Evolutionary conservation across 495 filamentous ascomycete species (phyloP).

Genomic region (Aspergillus sparsus): DNA sequence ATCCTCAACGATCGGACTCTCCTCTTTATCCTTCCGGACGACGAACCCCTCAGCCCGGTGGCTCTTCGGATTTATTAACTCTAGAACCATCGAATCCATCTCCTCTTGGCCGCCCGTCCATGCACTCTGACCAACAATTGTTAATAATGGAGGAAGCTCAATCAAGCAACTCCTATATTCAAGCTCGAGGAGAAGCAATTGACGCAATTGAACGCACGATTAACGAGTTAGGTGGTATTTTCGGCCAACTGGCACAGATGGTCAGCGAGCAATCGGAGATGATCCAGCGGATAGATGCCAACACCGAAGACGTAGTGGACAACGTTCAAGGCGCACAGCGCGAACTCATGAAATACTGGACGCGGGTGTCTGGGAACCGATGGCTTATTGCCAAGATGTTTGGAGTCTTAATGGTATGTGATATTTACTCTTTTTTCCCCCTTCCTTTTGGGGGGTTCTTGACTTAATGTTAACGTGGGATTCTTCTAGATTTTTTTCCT

Average conservation of each 20-base stretch:
- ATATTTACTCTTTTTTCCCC: conserved; percentile 46
- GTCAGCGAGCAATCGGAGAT: conserved; percentile 95
- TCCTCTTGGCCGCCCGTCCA: conserved; percentile 48
- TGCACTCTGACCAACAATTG: conserved; percentile 81
- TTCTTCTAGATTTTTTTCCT: conserved; percentile 54
- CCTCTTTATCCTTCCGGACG: conserved; percentile 84
- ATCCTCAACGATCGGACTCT: conserved; percentile 62
- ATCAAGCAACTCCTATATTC: conserved; percentile 83
- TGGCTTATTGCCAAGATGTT: conserved; percentile 99
- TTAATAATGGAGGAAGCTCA: conserved; percentile 93
- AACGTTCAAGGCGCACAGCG: conserved; percentile 95
- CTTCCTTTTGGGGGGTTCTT: conserved; percentile 23
- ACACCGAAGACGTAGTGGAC: conserved; percentile 94
- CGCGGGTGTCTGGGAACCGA: conserved; percentile 84
- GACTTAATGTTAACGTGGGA: not conserved
- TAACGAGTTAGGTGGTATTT: conserved; percentile 89
- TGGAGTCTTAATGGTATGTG: conserved; percentile 73
- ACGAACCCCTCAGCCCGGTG: conserved; percentile 60
- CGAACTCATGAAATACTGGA: conserved; percentile 95
- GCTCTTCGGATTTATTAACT: conserved; percentile 72
- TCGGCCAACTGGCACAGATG: conserved; percentile 96
- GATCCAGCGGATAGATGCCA: conserved; percentile 90
- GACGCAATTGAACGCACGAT: conserved; percentile 97
- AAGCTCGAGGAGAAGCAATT: conserved; percentile 91
- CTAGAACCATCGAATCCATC: conserved; percentile 73